These are phyloP conservation scores for Jatropha multifida DNA, from an alignment of 441 rosid genomes.

Conservation along the genomic window DNA sequence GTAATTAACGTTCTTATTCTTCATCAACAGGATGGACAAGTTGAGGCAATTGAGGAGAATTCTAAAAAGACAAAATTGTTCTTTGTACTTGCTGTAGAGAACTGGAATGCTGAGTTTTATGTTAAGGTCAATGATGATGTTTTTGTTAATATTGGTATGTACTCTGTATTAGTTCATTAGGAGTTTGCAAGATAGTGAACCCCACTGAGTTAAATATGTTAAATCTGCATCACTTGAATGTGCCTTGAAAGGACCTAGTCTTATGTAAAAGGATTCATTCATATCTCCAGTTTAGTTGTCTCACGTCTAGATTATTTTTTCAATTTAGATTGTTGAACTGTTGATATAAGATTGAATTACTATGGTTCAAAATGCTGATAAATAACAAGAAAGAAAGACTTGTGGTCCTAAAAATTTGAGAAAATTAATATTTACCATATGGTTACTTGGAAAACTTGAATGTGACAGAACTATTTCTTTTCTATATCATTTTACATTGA, in stretches of 20 bases:
- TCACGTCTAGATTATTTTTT: not conserved
- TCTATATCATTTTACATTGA: not conserved
- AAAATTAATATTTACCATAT: not conserved
- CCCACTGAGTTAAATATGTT: not conserved
- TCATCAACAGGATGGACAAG: conserved; percentile 56
- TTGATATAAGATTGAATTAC: not conserved
- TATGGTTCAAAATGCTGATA: conserved; percentile 47
- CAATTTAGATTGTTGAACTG: not conserved
- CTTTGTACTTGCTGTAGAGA: conserved; percentile 59
- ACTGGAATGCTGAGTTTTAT: conserved; percentile 90
- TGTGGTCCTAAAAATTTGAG: not conserved
- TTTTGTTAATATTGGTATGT: conserved; percentile 81
- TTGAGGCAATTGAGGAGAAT: conserved; percentile 66
- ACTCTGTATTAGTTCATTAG: conserved; percentile 13
- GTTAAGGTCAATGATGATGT: conserved; percentile 90
- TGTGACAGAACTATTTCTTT: not conserved
- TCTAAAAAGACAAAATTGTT: conserved; percentile 65
- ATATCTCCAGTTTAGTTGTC: not conserved
- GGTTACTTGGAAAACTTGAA: conserved; percentile 4
- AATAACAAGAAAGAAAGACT: conserved; percentile 22
- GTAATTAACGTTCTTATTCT: conserved; percentile 15
- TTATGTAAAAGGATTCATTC: not conserved
- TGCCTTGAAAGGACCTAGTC: not conserved
- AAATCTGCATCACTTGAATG: not conserved
- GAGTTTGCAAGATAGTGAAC: conserved; percentile 6